Evolutionary conservation across 768 basidiomycete genomes (phyloP).

Genomic region (Leccinum incarnatum): DNA sequence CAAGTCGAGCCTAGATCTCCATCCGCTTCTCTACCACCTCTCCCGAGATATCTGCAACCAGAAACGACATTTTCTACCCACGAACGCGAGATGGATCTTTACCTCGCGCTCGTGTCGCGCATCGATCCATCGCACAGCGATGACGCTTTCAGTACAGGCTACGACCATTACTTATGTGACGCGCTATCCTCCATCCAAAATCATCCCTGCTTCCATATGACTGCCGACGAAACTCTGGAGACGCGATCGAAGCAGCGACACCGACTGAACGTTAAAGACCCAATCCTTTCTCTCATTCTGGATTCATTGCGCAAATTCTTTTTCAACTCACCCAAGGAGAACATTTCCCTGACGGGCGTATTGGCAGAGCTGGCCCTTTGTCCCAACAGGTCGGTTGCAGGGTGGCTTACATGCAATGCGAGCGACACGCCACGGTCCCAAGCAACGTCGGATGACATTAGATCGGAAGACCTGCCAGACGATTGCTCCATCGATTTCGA

Average conservation of each 20-base stretch:
- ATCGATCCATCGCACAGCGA: constrained; percentile 67
- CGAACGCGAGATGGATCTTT: constrained; percentile 80
- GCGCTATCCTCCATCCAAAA: constrained; percentile 65
- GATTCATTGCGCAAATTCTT: constrained; percentile 77
- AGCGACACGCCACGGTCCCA: constrained; percentile 35
- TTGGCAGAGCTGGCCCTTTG: constrained; percentile 80
- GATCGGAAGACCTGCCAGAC: constrained; percentile 55
- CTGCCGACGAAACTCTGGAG: constrained; percentile 41
- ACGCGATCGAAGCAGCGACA: constrained; percentile 54
- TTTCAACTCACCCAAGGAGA: constrained; percentile 79
- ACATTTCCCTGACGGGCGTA: constrained; percentile 83
- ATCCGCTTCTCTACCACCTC: constrained; percentile 14
- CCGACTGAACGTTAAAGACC: constrained; percentile 74
- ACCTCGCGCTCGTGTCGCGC: constrained; percentile 74
- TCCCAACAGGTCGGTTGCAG: constrained; percentile 80
- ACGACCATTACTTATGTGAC: constrained; percentile 79
- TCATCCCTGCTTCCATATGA: constrained; percentile 55
- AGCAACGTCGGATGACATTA: constrained; percentile 7
- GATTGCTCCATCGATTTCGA: constrained; percentile 79
- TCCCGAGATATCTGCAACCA: constrained; percentile 55
- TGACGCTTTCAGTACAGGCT: constrained; percentile 80
- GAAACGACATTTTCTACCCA: constrained; percentile 76
- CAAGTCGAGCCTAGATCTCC: constrained; percentile 19
- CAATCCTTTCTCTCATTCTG: constrained; percentile 67
- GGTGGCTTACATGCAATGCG: constrained; percentile 78